Evolutionary conservation across 495 filamentous ascomycete genomes (phyloP).

Genomic region (Glonium stellatum): DNA sequence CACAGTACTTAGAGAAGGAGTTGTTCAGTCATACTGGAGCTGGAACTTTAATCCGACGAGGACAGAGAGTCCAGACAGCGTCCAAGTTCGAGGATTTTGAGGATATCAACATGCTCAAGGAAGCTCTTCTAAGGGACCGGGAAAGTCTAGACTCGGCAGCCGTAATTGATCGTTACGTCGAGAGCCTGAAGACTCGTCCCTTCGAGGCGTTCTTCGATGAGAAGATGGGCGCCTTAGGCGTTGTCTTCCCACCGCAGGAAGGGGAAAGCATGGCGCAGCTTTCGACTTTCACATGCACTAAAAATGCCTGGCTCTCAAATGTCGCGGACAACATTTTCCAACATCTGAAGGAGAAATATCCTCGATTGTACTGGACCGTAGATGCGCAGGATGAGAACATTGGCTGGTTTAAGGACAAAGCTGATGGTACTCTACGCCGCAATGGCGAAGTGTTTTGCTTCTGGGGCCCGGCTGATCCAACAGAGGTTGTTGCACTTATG

Average conservation of each 20-base stretch:
- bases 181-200: conserved; percentile 62
- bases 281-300: conserved; percentile 90
- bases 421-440: conserved; percentile 79
- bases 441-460: conserved; percentile 92
- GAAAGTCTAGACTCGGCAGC: conserved; percentile 76
- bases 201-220: conserved; percentile 97
- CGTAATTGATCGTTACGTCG: conserved; percentile 80
- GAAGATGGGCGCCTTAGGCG: conserved; percentile 91
- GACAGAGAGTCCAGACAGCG: conserved; percentile 79
- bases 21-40: conserved; percentile 94
- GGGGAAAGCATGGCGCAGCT: conserved; percentile 60
- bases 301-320: conserved; percentile 91
- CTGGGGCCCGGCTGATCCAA: conserved; percentile 82
- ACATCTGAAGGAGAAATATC: conserved; percentile 84
- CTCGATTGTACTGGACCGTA: conserved; percentile 93
- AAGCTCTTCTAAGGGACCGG: conserved; percentile 76
- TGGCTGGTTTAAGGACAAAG: conserved; percentile 98
- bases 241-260: conserved; percentile 68
- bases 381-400: conserved; percentile 95
- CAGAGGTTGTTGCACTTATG: conserved; percentile 81
- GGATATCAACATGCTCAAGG: conserved; percentile 68
- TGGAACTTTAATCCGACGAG: conserved; percentile 87
- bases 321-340: conserved; percentile 97
- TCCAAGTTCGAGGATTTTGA: conserved; percentile 70
- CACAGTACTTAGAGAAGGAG: conserved; percentile 89